These are phyloP conservation scores for Capronia americana DNA, from an alignment of 2,329 filamentous ascomycete species.

Conservation along the genomic window DNA sequence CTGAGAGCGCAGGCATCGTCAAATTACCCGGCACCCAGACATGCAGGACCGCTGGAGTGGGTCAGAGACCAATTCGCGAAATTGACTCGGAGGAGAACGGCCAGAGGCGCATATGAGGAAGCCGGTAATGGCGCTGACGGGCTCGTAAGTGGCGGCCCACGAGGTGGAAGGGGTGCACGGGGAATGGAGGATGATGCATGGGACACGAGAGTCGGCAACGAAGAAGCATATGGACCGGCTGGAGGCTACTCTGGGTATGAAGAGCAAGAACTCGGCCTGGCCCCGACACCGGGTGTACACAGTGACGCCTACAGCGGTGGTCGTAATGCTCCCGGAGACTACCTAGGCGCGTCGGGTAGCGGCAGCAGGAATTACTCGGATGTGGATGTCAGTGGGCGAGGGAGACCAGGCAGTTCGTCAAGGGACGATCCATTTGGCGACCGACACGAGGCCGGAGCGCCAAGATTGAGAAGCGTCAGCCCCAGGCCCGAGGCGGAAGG, in stretches of 20 bases:
- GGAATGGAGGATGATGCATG: constrained; percentile 84
- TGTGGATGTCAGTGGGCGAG: constrained; percentile 47
- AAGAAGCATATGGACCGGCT: constrained; percentile 57
- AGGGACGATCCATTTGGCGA: constrained; percentile 73
- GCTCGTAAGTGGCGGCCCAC: constrained; percentile 49
- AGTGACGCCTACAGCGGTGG: constrained; percentile 54
- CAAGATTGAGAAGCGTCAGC: constrained; percentile 71
- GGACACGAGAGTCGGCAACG: constrained; percentile 78
- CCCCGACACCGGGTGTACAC: constrained; percentile 43
- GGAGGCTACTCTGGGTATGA: constrained; percentile 69
- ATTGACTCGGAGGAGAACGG: constrained; percentile 70
- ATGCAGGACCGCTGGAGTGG: constrained; percentile 74
- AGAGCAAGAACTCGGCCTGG: constrained; percentile 72
- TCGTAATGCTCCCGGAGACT: constrained; percentile 36
- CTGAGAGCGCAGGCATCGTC: constrained; percentile 49
- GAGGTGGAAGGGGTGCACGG: constrained; percentile 57
- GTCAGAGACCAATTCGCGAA: constrained; percentile 69
- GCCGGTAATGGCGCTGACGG: constrained; percentile 48
- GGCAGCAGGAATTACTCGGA: constrained; percentile 42
- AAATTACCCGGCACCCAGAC: constrained; percentile 60
- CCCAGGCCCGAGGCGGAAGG: constrained; percentile 71
- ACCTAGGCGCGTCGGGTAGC: constrained; percentile 50
- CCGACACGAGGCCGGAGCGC: constrained; percentile 62
- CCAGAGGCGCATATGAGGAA: constrained; percentile 74
- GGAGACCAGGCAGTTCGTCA: constrained; percentile 47